Evolutionary conservation across 2,329 filamentous ascomycete species (phyloP).

Genomic region (Aspergillus alliaceus): DNA sequence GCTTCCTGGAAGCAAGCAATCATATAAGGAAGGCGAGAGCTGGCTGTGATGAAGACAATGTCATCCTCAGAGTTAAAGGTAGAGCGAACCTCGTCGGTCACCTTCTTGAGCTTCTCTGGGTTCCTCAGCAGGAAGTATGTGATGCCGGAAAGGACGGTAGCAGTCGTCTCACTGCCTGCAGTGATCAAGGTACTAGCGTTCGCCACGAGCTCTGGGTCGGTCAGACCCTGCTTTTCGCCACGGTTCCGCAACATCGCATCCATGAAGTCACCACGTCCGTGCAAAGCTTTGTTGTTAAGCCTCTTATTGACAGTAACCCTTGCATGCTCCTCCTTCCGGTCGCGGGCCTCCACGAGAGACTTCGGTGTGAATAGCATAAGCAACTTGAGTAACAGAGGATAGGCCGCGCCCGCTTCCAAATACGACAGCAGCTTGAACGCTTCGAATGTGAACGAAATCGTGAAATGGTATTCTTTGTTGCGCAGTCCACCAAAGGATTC

Average conservation of each 20-base stretch:
- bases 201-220: conserved; percentile 31
- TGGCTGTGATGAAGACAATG: conserved; percentile 33
- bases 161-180: conserved; percentile 47
- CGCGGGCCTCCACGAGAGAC: background rate
- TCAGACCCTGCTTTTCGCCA: conserved; percentile 15
- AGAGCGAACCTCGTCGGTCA: conserved; percentile 40
- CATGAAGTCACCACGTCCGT: conserved; percentile 14
- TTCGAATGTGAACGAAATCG: conserved; percentile 15
- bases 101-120: conserved; percentile 29
- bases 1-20: conserved; percentile 42
- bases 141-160: conserved; percentile 43
- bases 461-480: conserved; percentile 16
- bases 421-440: background rate
- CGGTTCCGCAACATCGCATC: conserved; percentile 16
- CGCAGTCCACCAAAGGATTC: conserved; percentile 25
- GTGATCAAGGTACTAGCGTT: conserved; percentile 37
- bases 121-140: conserved; percentile 43
- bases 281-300: background rate
- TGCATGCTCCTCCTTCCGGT: background rate
- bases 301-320: conserved; percentile 2
- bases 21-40: conserved; percentile 36
- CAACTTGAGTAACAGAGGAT: background rate
- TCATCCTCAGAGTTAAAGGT: conserved; percentile 17
- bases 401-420: background rate
- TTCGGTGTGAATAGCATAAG: background rate